Base-by-base conservation (phyloP, 495 filamentous ascomycete genomes). In the Daldinia vernicosa region DNA sequence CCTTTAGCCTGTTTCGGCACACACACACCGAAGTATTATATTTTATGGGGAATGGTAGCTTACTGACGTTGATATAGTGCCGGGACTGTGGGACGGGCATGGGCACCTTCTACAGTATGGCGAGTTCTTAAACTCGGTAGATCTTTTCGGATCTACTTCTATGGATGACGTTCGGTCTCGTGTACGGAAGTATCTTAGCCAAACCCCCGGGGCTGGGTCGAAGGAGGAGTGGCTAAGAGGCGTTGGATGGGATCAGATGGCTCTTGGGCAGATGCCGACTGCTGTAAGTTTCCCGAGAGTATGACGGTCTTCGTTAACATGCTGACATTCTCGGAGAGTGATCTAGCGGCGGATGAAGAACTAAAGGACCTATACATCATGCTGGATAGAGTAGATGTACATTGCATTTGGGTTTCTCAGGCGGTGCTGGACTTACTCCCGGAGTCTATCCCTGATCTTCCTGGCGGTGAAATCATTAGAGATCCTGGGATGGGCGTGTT, bases 21-120 rank as follows among this genome's bases (percentile, higher is more conserved):
- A 27, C 26, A 27, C 26, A 27, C 4, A 4, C 26, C 26, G 26
- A 27, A 27, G 1, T 14, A 14, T 14, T 14, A 35, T 30, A n/a
- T 28, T 4, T 35, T 6, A 24, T 35, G 53, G 6, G 12, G 28
- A 3, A 43, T 43, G 6, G 22, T 43, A 32, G 7, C 35, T 59
- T 12, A 59, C 56, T 59, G 0, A 28, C 7, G 24, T 35, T 59
- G 24, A 1, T 28, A 43, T 43, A 59, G 56, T 89, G 51, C 89
- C 89, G 0, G 89, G 89, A 0, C 74, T 91, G 4, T 90, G 88
- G 85, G 89, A 91, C 63, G 88, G 86, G 0, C 89, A 91, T 63
- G 89, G 88, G 0, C 89, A 91, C 71, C 69, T 90, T 64, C 66
- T 89, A 24, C 82, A 81, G 66, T 90, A 89, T 74, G 89, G 89